Percentiles rank a stretch among this genome's conserved stretches.
Conservation (phyloP, 495 filamentous ascomycete species). For the Daldinia vernicosa region DNA sequence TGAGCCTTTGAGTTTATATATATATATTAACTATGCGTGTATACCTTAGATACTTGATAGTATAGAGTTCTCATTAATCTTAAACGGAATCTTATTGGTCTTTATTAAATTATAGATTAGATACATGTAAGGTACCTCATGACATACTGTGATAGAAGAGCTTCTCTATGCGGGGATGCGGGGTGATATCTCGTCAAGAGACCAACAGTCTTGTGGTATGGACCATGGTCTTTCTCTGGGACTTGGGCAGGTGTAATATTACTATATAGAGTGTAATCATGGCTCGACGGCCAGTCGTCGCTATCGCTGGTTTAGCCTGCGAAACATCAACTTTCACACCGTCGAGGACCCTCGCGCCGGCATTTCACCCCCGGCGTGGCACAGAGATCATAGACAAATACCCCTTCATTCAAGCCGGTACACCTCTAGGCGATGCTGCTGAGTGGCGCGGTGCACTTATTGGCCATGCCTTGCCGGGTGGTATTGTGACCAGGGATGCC, state of each 20-base stretch:
- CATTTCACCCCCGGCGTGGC: constrained; percentile 62
- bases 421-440: constrained; percentile 53
- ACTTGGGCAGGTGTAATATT: background rate
- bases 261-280: constrained; percentile 14
- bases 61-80: too few relatives aligned
- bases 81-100: background rate
- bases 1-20: too few relatives aligned
- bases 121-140: background rate
- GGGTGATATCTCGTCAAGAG: background rate
- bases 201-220: background rate
- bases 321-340: constrained; percentile 67
- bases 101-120: background rate
- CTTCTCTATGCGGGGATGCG: constrained; percentile 1
- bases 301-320: constrained; percentile 64
- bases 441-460: constrained; percentile 63
- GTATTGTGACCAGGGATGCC: constrained; percentile 56
- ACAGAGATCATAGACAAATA: constrained; percentile 59
- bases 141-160: background rate
- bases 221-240: background rate
- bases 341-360: constrained; percentile 59
- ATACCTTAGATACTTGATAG: too few relatives aligned
- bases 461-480: constrained; percentile 65
- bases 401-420: constrained; percentile 55
- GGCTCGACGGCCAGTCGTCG: constrained; percentile 56
- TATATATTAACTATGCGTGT: too few relatives aligned